phyloP scores from a whole-genome alignment of 73 alveolate genomes.

The Urostyla sp. region DNA sequence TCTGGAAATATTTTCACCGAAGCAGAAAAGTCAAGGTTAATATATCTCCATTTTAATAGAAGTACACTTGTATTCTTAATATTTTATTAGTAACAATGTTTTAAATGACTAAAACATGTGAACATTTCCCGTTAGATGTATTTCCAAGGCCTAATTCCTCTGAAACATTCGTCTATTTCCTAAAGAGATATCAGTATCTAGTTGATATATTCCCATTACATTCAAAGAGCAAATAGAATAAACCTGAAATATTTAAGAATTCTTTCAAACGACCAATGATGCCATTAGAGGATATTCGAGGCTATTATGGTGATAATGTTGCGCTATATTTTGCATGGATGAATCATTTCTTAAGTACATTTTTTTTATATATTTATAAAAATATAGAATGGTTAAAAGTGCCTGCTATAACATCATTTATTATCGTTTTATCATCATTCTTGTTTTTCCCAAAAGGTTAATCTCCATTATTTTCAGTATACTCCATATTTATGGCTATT shows the following conservation, averaged over 20 bases:
- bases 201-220: constrained; percentile 63
- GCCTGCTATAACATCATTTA: constrained; percentile 52
- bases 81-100: constrained; percentile 20
- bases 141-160: constrained; percentile 28
- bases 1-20: constrained; percentile 56
- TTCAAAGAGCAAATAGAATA: constrained; percentile 52
- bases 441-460: constrained; percentile 1
- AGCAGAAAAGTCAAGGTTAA: constrained; percentile 55
- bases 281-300: constrained; percentile 68
- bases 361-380: not conserved
- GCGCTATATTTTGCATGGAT: constrained; percentile 87
- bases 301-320: constrained; percentile 87
- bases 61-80: constrained; percentile 5
- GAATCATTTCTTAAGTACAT: constrained; percentile 42
- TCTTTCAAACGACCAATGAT: constrained; percentile 32
- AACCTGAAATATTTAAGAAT: constrained; percentile 9
- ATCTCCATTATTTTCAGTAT: constrained; percentile 39
- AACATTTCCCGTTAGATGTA: constrained; percentile 3
- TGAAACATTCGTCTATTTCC: constrained; percentile 57
- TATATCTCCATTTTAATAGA: constrained; percentile 30
- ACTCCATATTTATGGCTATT: constrained; percentile 53
- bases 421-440: not conserved
- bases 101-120: constrained; percentile 21
- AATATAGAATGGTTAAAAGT: constrained; percentile 55
- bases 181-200: constrained; percentile 33